A percentile compares a stretch with the other conserved stretches of the same genome.
Conservation (phyloP, 2,329 filamentous ascomycete genomes). For the Epichloe coenophiala region DNA sequence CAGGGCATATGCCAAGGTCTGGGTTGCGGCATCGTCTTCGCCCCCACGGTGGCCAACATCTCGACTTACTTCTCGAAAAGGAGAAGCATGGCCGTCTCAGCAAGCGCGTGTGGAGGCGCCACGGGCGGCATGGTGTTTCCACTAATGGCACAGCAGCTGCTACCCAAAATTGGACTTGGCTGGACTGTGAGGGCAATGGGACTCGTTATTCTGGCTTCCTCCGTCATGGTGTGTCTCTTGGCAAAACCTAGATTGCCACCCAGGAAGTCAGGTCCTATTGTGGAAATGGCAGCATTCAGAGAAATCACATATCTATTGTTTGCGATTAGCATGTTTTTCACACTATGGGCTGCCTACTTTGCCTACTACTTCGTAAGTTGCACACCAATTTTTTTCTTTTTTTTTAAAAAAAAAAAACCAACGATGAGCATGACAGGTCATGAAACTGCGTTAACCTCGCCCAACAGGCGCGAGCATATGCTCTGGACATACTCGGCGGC, state of each 20-base stretch:
- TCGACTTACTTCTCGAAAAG: conserved; percentile 48
- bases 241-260: conserved; percentile 35
- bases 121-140: conserved; percentile 54
- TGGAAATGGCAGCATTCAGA: conserved; percentile 37
- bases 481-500: conserved; percentile 28
- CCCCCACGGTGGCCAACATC: conserved; percentile 37
- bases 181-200: conserved; percentile 53
- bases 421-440: no score
- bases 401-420: no score
- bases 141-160: conserved; percentile 38
- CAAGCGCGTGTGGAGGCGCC: conserved; percentile 44
- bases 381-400: neutral
- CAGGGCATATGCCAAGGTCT: conserved; percentile 46
- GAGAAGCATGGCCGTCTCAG: conserved; percentile 43
- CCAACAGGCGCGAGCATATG: conserved; percentile 23
- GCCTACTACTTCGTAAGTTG: conserved; percentile 31
- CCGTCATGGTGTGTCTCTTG: conserved; percentile 25
- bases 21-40: conserved; percentile 40
- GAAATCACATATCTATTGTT: conserved; percentile 30
- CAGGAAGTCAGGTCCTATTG: conserved; percentile 32
- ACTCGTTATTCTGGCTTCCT: conserved; percentile 39
- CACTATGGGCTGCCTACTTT: conserved; percentile 36
- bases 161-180: conserved; percentile 46
- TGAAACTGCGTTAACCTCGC: no score
- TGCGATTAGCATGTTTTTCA: conserved; percentile 21